Evolutionary conservation across 2,329 filamentous ascomycete genomes (phyloP), one percentile per base, ranked within the genome.

Genomic region (Beauveria australis): DNA sequence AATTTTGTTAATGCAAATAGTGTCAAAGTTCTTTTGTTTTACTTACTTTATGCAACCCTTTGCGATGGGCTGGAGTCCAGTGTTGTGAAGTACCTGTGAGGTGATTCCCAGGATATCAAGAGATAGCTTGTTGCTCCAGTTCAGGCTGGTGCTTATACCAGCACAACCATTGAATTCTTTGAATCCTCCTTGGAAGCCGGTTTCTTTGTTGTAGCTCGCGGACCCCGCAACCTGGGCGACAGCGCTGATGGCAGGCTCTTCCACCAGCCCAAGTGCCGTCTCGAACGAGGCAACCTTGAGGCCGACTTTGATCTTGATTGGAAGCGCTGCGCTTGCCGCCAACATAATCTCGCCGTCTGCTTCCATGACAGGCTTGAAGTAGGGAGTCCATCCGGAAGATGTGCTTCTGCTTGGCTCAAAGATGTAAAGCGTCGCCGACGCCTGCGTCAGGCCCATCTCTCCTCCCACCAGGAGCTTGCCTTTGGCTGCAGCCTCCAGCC

Each of bases 391-490:
- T 53, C 66, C 66, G 12, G 59, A 56, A 9, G 63, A 59, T 37
- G 61, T 62, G 58, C 61, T 69, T 14, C 64, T 62, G 18, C 37
- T 53, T 2, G 63, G 51, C 48, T 69, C 61, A 28, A 69, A 63
- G 28, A 71, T 61, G 61, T 71, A 66, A 28, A 71, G 62, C 12
- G 63, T 54, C 8, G 66, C 64, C 12, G 61, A 57, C 1, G 68
- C 67, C 30, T 69, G 64, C 47, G 67, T 58, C 9, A 72, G 44
- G 9, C 68, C 69, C 65, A 71, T 67, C 56, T 71, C 69, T 6
- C 66, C 71, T 8, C 70, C 69, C 10, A 67, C 70, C 19, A 72
- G 65, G 5, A 73, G 54, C 26, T 62, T 60, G 18, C 71, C 70
- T 16, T 64, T 60, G 9, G 68, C 67, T 1, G 62, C 62, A 3